A percentile compares a stretch with the other conserved stretches of the same genome.
Evolutionary conservation across 768 basidiomycete genomes (phyloP).

Genomic region (Hygrocybe coccinea): DNA sequence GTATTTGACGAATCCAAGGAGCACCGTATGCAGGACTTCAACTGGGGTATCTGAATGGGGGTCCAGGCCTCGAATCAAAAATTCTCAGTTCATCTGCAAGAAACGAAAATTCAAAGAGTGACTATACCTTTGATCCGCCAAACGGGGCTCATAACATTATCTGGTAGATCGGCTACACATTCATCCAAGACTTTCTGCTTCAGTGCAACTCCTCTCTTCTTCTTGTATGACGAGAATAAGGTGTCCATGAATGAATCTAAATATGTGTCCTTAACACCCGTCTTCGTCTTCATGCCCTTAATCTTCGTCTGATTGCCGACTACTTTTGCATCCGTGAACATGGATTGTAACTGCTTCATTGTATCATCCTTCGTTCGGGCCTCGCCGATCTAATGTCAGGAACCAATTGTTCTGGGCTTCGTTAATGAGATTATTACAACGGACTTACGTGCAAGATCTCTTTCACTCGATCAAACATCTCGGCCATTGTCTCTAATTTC

Average conservation of each 20-base stretch:
- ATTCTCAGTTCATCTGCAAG: not conserved
- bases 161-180: slow-evolving; percentile 12
- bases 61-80: slow-evolving; percentile 25
- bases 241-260: slow-evolving; percentile 24
- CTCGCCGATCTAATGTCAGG: not conserved
- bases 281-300: slow-evolving; percentile 19
- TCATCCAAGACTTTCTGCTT: slow-evolving; percentile 17
- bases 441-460: too few species aligned
- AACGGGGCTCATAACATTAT: slow-evolving; percentile 30
- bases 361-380: not conserved
- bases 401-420: slow-evolving; percentile 11
- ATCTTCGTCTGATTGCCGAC: slow-evolving; percentile 16
- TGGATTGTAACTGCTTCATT: slow-evolving; percentile 10
- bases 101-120: too few species aligned
- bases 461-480: slow-evolving; percentile 7
- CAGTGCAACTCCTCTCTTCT: not conserved
- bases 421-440: slow-evolving; percentile 21
- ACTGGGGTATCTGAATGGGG: slow-evolving; percentile 33
- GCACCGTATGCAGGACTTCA: slow-evolving; percentile 36
- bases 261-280: slow-evolving; percentile 33
- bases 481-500: slow-evolving; percentile 4
- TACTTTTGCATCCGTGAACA: slow-evolving; percentile 15
- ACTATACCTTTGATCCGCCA: slow-evolving; percentile 24
- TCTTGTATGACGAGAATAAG: slow-evolving; percentile 17
- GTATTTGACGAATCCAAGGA: slow-evolving; percentile 42